These are phyloP conservation scores for Debaryomyces singareniensis DNA, from an alignment of 1,139 yeast species.

Conservation along the genomic window DNA sequence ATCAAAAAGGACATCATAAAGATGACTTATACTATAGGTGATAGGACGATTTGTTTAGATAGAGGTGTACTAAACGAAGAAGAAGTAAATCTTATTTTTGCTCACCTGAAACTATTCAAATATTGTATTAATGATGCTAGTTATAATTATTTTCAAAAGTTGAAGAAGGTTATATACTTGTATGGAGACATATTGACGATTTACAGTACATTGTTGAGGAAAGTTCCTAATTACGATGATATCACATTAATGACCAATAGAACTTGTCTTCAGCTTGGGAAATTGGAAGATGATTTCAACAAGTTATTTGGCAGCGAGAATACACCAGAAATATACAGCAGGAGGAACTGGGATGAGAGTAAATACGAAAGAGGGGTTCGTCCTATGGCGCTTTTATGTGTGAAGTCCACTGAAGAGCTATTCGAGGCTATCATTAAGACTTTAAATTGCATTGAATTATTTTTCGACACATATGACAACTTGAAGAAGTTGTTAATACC, in stretches of 20 bases:
- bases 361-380: slow-evolving; percentile 21
- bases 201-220: slow-evolving; percentile 33
- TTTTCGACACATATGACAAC: slow-evolving; percentile 33
- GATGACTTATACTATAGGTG: slow-evolving; percentile 34
- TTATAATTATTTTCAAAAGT: slow-evolving; percentile 19
- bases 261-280: slow-evolving; percentile 17
- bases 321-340: slow-evolving; percentile 1
- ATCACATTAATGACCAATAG: slow-evolving; percentile 27
- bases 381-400: slow-evolving; percentile 14
- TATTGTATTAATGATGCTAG: slow-evolving; percentile 29
- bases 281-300: slow-evolving; percentile 29
- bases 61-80: slow-evolving; percentile 12
- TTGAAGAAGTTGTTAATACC: slow-evolving; percentile 35
- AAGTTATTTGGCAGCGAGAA: slow-evolving; percentile 19
- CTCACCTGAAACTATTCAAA: slow-evolving; percentile 25
- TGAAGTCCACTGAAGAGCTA: slow-evolving; percentile 15
- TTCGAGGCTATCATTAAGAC: slow-evolving; percentile 19
- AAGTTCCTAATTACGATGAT: slow-evolving; percentile 39
- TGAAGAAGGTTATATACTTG: slow-evolving; percentile 30
- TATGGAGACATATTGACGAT: slow-evolving; percentile 35
- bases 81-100: slow-evolving; percentile 20
- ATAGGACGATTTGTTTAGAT: slow-evolving; percentile 19
- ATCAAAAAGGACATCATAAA: not conserved
- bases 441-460: slow-evolving; percentile 26
- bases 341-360: slow-evolving; percentile 20